Conservation (phyloP, 805 yeast species). For the Pichia manshurica region DNA sequence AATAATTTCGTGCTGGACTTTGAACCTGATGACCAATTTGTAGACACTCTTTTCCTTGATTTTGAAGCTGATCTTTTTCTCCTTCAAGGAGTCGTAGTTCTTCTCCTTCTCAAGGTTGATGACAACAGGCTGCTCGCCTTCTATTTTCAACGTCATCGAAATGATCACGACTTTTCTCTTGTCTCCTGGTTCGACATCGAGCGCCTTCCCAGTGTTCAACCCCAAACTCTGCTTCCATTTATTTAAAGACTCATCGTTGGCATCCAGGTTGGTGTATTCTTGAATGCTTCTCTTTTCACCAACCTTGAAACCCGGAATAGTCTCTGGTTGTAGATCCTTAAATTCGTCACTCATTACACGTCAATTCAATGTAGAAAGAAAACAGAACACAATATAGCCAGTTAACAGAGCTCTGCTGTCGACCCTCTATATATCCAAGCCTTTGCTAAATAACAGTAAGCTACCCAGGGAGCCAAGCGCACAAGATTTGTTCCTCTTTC, state of each 20-base stretch:
- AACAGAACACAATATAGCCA: no score
- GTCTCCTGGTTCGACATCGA: slow-evolving; percentile 68
- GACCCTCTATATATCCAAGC: no score
- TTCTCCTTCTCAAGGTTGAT: slow-evolving; percentile 59
- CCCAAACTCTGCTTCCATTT: slow-evolving; percentile 93
- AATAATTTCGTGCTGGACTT: slow-evolving; percentile 76
- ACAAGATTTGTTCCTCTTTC: no score
- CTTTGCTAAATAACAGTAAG: no score
- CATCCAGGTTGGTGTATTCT: slow-evolving; percentile 78
- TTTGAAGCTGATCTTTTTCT: slow-evolving; percentile 54
- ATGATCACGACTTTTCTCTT: slow-evolving; percentile 71
- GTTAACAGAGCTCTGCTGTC: no score
- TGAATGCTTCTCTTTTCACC: slow-evolving; percentile 72
- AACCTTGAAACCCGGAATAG: slow-evolving; percentile 57
- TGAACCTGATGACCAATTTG: slow-evolving; percentile 66
- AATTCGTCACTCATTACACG: slow-evolving; percentile 16
- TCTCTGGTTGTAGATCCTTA: slow-evolving; percentile 60
- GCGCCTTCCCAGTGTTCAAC: slow-evolving; percentile 47
- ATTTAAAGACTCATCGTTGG: slow-evolving; percentile 82
- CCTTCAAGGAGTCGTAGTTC: slow-evolving; percentile 48
- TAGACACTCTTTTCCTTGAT: slow-evolving; percentile 76
- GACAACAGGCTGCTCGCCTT: slow-evolving; percentile 62
- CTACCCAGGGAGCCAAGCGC: no score
- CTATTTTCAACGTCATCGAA: slow-evolving; percentile 65
- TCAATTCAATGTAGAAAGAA: background rate